These are phyloP conservation scores for Gossypium bickii DNA, from an alignment of 345 rosid genomes.

Conservation along the genomic window DNA sequence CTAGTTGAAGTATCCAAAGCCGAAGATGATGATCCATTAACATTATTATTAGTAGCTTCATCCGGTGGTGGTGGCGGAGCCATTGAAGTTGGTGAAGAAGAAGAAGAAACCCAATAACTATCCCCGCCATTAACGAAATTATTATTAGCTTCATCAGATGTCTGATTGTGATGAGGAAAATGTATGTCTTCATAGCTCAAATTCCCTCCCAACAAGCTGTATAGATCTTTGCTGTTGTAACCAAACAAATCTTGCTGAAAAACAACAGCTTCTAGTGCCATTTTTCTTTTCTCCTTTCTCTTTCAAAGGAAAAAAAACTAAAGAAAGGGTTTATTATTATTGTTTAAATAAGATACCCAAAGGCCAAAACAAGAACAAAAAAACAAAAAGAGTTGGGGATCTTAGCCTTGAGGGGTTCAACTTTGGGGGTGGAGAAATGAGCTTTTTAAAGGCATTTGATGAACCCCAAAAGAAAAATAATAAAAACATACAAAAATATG, in stretches of 20 bases:
- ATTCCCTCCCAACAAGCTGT: slow-evolving; percentile 34
- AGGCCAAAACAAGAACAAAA: background rate
- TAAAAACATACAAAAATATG: background rate
- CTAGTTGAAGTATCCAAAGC: slow-evolving; percentile 16
- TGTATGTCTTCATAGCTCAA: slow-evolving; percentile 29
- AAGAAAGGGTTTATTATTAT: background rate
- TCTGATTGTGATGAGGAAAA: slow-evolving; percentile 29
- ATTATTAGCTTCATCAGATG: slow-evolving; percentile 5
- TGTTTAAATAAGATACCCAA: slow-evolving; percentile 2
- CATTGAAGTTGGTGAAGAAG: slow-evolving; percentile 24
- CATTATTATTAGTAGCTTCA: slow-evolving; percentile 1
- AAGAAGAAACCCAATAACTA: slow-evolving; percentile 24
- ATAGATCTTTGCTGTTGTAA: slow-evolving; percentile 41
- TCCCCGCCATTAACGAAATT: slow-evolving; percentile 24
- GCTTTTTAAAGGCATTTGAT: slow-evolving; percentile 35
- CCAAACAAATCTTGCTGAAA: slow-evolving; percentile 49
- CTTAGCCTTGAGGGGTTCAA: slow-evolving; percentile 13
- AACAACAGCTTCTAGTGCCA: slow-evolving; percentile 73
- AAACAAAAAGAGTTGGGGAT: background rate
- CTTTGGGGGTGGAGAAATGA: slow-evolving; percentile 21
- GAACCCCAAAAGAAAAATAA: background rate
- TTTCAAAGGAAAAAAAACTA: slow-evolving; percentile 10
- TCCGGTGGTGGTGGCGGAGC: slow-evolving; percentile 12
- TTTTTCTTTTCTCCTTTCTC: slow-evolving; percentile 14
- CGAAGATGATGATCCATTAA: background rate